Conservation (phyloP, 495 filamentous ascomycete genomes). For the Annulohypoxylon moriforme region DNA sequence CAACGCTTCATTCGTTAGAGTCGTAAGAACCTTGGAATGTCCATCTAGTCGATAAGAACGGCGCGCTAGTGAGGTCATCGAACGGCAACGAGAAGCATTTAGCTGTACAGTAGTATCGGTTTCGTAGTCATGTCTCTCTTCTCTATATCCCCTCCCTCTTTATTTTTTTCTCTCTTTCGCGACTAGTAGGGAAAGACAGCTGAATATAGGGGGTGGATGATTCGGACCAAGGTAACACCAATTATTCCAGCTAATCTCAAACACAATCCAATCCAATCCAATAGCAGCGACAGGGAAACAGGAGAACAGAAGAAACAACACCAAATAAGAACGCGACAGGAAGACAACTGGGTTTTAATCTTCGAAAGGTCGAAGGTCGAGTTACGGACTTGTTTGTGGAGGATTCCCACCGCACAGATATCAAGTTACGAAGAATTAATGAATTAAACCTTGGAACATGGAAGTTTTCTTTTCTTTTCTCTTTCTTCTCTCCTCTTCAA, state of each 20-base stretch:
- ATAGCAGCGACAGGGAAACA: neutral
- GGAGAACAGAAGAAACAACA: neutral
- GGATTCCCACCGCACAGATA: constrained; percentile 23
- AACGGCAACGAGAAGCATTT: constrained; percentile 15
- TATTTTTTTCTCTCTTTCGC: constrained; percentile 2
- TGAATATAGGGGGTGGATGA: neutral
- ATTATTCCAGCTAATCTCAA: neutral
- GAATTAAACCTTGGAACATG: neutral
- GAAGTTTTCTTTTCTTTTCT: constrained; percentile 6
- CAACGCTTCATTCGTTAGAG: constrained; percentile 34
- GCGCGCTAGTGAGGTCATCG: constrained; percentile 45
- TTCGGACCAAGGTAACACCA: constrained; percentile 10
- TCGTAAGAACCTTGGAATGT: constrained; percentile 7
- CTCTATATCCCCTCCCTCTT: constrained; percentile 14
- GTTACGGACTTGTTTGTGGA: constrained; percentile 22
- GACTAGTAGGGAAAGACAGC: constrained; percentile 1
- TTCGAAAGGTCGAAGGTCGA: neutral
- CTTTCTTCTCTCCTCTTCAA: too few relatives aligned
- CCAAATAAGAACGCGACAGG: neutral
- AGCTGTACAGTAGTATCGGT: constrained; percentile 13
- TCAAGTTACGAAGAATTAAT: constrained; percentile 24
- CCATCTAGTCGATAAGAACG: constrained; percentile 31
- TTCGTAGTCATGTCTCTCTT: constrained; percentile 23
- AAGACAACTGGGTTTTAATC: constrained; percentile 4
- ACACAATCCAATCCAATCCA: neutral